Evolutionary conservation across 257 asterid genomes (phyloP).

Genomic region (Hygrophila difformis): DNA sequence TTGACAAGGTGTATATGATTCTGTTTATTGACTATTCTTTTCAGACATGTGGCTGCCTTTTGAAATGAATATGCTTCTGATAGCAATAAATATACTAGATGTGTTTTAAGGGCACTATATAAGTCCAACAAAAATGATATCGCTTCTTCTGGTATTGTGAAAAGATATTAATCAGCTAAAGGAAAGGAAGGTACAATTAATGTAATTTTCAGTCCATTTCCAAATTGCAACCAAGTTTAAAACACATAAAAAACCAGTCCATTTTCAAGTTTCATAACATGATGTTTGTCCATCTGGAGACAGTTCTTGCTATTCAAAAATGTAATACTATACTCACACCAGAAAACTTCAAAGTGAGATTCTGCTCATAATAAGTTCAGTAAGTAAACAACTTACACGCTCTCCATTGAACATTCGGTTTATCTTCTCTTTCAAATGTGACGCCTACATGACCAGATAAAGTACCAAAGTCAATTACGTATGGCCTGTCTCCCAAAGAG

Average conservation of each 20-base stretch:
- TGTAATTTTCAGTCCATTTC: no score
- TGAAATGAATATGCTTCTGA: background rate
- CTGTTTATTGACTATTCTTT: no score
- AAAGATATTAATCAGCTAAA: conserved; percentile 1
- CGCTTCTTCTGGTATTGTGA: background rate
- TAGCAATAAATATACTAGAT: background rate
- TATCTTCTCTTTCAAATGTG: conserved; percentile 77
- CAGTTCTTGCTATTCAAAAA: background rate
- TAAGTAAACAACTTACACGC: conserved; percentile 42
- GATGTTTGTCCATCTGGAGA: no score
- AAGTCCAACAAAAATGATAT: background rate
- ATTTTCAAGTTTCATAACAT: no score
- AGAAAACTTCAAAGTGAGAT: conserved; percentile 6
- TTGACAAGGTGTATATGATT: no score
- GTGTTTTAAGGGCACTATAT: background rate
- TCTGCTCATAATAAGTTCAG: conserved; percentile 3
- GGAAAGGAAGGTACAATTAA: background rate
- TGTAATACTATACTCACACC: conserved; percentile 3
- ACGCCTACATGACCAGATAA: conserved; percentile 48
- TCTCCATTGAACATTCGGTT: conserved; percentile 84
- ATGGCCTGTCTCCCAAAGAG: background rate
- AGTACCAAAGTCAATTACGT: conserved; percentile 11
- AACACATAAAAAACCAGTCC: no score
- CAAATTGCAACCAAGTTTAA: no score
- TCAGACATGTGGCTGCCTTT: no score